These are phyloP conservation scores for Cryptococcus sp. DNA, from an alignment of 1,284 basidiomycete species.

Conservation along the genomic window DNA sequence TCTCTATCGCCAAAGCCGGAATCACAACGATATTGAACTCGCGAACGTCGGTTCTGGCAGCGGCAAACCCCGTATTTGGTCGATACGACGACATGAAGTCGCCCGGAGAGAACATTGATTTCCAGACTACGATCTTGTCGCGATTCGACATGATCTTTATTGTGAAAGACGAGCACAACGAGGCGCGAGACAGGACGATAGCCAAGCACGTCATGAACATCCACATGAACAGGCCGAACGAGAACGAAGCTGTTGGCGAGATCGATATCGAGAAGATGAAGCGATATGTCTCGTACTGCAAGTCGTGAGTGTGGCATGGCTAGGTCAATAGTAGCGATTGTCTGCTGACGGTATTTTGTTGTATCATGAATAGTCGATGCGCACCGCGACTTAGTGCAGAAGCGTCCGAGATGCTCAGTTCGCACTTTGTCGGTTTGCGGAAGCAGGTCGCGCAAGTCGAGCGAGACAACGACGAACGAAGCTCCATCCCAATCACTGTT, in stretches of 20 bases:
- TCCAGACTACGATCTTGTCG: slow-evolving; percentile 91
- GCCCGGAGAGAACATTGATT: slow-evolving; percentile 68
- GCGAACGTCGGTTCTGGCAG: slow-evolving; percentile 92
- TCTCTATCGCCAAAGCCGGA: slow-evolving; percentile 98
- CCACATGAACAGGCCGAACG: slow-evolving; percentile 87
- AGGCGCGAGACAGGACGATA: slow-evolving; percentile 89
- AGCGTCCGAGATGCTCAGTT: slow-evolving; percentile 94
- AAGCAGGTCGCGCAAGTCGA: slow-evolving; percentile 97
- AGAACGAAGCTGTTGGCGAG: slow-evolving; percentile 76
- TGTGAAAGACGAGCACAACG: slow-evolving; percentile 97
- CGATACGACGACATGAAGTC: slow-evolving; percentile 96
- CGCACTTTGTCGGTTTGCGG: slow-evolving; percentile 92
- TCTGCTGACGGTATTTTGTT: too few relatives aligned
- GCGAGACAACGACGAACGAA: slow-evolving; percentile 93
- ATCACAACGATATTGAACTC: slow-evolving; percentile 98
- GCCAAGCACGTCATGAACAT: slow-evolving; percentile 99
- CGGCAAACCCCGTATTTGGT: slow-evolving; percentile 98
- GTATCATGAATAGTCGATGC: slow-evolving; percentile 69
- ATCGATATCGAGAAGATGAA: slow-evolving; percentile 99
- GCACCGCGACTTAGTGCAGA: slow-evolving; percentile 90
- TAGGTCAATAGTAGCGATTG: neutral
- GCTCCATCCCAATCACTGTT: slow-evolving; percentile 96
- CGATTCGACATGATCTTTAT: slow-evolving; percentile 99
- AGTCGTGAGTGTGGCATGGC: slow-evolving; percentile 62
- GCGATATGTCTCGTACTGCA: slow-evolving; percentile 93